Conservation (phyloP, 352 stramenopile genomes). For the Phytophthora hibernalis region DNA sequence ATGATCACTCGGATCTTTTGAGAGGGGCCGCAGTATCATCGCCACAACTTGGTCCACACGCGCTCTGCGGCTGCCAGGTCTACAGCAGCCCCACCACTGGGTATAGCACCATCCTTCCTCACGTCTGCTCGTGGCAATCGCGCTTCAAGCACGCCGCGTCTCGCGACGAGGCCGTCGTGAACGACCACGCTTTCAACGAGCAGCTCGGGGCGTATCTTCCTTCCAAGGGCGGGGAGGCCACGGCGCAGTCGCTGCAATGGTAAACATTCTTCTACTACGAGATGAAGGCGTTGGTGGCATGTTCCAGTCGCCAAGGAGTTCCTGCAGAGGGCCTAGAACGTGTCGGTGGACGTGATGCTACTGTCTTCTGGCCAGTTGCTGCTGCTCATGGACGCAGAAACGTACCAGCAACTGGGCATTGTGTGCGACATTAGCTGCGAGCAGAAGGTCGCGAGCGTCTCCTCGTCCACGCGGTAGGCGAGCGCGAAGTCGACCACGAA, state of each 20-base stretch:
- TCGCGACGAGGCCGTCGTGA: slow-evolving; percentile 52
- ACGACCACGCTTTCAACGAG: slow-evolving; percentile 63
- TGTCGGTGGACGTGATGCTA: slow-evolving; percentile 74
- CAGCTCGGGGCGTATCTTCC: slow-evolving; percentile 78
- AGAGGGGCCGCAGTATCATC: too few relatives aligned
- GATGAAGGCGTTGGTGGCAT: slow-evolving; percentile 54
- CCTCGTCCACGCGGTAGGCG: slow-evolving; percentile 46
- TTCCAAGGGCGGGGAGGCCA: slow-evolving; percentile 27
- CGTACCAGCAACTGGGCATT: slow-evolving; percentile 77
- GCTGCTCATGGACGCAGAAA: slow-evolving; percentile 67
- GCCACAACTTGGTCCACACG: too few relatives aligned
- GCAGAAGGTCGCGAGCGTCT: slow-evolving; percentile 45
- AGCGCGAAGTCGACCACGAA: slow-evolving; percentile 53
- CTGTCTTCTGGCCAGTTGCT: slow-evolving; percentile 71
- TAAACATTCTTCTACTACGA: slow-evolving; percentile 88
- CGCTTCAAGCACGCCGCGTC: slow-evolving; percentile 49
- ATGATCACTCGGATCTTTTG: too few relatives aligned
- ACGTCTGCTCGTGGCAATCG: slow-evolving; percentile 72
- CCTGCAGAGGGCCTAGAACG: slow-evolving; percentile 69
- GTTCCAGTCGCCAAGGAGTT: slow-evolving; percentile 71
- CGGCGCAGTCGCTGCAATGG: slow-evolving; percentile 70
- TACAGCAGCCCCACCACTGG: too few relatives aligned
- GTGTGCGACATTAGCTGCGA: slow-evolving; percentile 51
- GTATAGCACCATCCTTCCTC: slow-evolving; percentile 49
- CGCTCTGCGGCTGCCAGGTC: too few relatives aligned